Evolutionary conservation across 176 grass and related monocot species (phyloP).

Genomic region (Pharus latifolius): DNA sequence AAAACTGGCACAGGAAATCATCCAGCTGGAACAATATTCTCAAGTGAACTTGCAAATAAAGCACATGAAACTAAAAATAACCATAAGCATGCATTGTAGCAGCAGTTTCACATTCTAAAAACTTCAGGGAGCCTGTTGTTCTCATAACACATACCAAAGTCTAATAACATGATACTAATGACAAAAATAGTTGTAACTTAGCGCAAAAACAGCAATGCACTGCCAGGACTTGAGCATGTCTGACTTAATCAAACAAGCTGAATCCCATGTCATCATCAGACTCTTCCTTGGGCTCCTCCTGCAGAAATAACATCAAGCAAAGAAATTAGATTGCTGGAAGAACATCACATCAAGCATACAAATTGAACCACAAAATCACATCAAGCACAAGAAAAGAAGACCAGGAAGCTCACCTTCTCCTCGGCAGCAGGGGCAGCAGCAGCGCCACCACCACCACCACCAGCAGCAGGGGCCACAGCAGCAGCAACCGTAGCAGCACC

Average conservation of each 20-base stretch:
- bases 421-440: constrained; percentile 48
- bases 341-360: background rate
- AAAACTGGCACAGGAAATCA: too few relatives aligned
- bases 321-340: too few relatives aligned
- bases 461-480: constrained; percentile 37
- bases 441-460: constrained; percentile 17
- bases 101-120: too few relatives aligned
- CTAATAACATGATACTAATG: background rate
- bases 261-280: constrained; percentile 84
- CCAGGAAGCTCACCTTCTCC: constrained; percentile 37
- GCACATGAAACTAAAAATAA: too few relatives aligned
- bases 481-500: constrained; percentile 37
- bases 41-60: too few relatives aligned
- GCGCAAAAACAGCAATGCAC: background rate
- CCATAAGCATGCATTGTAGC: too few relatives aligned
- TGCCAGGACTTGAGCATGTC: too few relatives aligned
- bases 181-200: background rate
- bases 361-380: too few relatives aligned
- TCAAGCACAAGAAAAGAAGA: background rate
- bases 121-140: too few relatives aligned
- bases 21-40: too few relatives aligned
- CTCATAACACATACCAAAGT: too few relatives aligned
- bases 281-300: constrained; percentile 76
- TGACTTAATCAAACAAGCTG: constrained; percentile 74
- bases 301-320: background rate